Evolutionary conservation across 2,329 filamentous ascomycete species (phyloP).

Genomic region (Apiospora pterosperma): DNA sequence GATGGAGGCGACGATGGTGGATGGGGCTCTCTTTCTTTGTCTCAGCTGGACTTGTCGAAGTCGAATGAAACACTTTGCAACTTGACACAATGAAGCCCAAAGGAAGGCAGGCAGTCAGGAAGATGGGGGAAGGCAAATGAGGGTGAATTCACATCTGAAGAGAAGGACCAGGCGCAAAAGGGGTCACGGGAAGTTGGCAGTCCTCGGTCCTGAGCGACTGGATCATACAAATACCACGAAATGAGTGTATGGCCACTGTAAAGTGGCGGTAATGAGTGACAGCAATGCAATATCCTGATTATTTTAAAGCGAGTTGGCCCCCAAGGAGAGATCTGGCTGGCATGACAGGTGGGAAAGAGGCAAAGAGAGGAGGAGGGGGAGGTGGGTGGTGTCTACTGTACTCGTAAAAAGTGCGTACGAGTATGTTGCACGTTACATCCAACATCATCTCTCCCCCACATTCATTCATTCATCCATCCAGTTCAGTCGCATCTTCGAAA

Average conservation of each 20-base stretch:
- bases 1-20: not conserved
- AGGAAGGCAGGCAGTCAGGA: not conserved
- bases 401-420: not conserved
- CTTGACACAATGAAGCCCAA: not conserved
- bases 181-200: not conserved
- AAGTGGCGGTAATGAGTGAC: not conserved
- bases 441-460: not conserved
- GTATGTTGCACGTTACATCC: not conserved
- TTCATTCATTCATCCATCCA: not conserved
- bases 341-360: not conserved
- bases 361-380: not conserved
- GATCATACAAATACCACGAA: not conserved
- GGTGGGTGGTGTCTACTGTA: not conserved
- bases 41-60: not conserved
- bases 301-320: not conserved
- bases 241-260: not conserved
- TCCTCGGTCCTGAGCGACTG: not conserved
- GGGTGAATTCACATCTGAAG: not conserved
- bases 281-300: not conserved
- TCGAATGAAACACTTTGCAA: not conserved
- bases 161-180: not conserved
- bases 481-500: slow-evolving; percentile 1
- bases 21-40: not conserved
- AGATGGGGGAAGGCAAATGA: not conserved
- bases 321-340: not conserved